These are phyloP conservation scores for Lactifluus pinguis DNA, from an alignment of 768 basidiomycete species.

Conservation along the genomic window DNA sequence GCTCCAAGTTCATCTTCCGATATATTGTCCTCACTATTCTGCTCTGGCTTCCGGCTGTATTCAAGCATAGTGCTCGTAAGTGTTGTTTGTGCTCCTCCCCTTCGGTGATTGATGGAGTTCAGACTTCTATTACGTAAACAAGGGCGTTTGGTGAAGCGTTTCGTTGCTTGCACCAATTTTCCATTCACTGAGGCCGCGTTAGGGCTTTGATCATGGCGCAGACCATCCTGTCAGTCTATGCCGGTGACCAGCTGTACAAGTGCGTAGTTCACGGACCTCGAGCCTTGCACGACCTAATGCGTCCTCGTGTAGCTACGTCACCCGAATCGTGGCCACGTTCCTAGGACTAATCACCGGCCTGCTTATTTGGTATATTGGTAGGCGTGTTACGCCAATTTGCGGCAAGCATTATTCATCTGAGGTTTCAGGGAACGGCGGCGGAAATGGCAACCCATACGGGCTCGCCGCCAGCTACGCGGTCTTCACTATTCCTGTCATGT, in stretches of 20 bases:
- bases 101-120: not conserved
- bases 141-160: constrained; percentile 35
- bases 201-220: constrained; percentile 56
- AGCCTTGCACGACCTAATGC: not conserved
- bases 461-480: constrained; percentile 40
- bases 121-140: constrained; percentile 37
- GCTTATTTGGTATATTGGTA: constrained; percentile 42
- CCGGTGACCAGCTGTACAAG: constrained; percentile 50
- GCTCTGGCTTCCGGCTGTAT: constrained; percentile 43
- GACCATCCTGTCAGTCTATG: constrained; percentile 45
- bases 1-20: constrained; percentile 39
- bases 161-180: not conserved
- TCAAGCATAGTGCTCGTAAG: constrained; percentile 35
- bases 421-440: constrained; percentile 31
- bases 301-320: constrained; percentile 29
- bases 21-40: constrained; percentile 40
- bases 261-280: constrained; percentile 16
- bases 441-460: constrained; percentile 46
- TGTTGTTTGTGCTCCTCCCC: constrained; percentile 7
- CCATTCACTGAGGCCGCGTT: not conserved
- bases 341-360: constrained; percentile 39
- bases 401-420: not conserved
- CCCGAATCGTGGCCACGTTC: constrained; percentile 39
- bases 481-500: constrained; percentile 38
- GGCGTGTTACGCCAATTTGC: not conserved